Conservation (phyloP, 2,329 filamentous ascomycete species). For the Penicillium sp. region DNA sequence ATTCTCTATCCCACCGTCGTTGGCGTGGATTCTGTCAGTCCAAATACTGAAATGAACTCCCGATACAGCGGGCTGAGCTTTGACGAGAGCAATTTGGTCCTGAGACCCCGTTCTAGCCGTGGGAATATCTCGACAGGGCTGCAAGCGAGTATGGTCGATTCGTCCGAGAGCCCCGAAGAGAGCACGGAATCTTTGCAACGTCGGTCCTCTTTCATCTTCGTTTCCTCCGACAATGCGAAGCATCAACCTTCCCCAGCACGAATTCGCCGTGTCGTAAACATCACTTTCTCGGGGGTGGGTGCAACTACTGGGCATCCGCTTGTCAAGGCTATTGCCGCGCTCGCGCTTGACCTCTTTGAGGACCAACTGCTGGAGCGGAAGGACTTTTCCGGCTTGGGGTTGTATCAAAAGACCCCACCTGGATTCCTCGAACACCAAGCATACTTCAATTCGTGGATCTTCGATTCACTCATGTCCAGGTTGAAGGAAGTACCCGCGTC, state of each 20-base stretch:
- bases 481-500: constrained; percentile 73
- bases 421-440: constrained; percentile 94
- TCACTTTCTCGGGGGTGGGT: constrained; percentile 59
- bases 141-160: constrained; percentile 69
- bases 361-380: constrained; percentile 86
- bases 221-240: constrained; percentile 72
- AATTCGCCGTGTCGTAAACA: constrained; percentile 67
- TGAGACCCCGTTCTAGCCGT: constrained; percentile 72
- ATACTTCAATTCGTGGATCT: constrained; percentile 89
- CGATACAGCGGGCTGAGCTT: constrained; percentile 81
- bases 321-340: constrained; percentile 75
- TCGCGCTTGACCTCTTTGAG: constrained; percentile 79
- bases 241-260: constrained; percentile 65
- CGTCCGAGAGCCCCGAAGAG: constrained; percentile 52
- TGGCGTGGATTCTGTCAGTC: constrained; percentile 79
- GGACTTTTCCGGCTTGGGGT: constrained; percentile 84
- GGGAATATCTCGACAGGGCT: constrained; percentile 65
- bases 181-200: constrained; percentile 72
- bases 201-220: constrained; percentile 88
- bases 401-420: constrained; percentile 87
- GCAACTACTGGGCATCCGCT: constrained; percentile 67
- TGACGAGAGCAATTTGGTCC: constrained; percentile 82
- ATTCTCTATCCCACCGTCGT: constrained; percentile 88
- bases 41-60: constrained; percentile 86
- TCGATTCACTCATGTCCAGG: constrained; percentile 75